These are phyloP conservation scores for Colletotrichum spaethianum DNA, from an alignment of 2,329 filamentous ascomycete genomes.

Conservation along the genomic window DNA sequence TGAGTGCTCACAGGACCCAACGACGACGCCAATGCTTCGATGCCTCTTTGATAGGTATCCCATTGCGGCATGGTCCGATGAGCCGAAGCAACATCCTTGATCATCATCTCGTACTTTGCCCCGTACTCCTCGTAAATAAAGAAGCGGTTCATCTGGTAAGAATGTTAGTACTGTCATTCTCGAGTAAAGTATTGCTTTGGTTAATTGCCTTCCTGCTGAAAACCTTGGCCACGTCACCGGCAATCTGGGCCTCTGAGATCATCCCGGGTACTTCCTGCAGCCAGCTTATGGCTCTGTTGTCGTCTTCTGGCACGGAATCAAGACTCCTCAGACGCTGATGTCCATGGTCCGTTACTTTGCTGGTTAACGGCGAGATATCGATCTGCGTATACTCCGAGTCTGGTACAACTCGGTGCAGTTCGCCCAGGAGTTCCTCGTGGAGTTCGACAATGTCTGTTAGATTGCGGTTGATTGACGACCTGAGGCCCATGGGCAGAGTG, in stretches of 20 bases:
- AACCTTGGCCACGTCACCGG: slow-evolving; percentile 72
- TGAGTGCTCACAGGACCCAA: slow-evolving; percentile 78
- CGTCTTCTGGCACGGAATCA: slow-evolving; percentile 60
- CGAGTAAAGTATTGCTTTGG: slow-evolving; percentile 1
- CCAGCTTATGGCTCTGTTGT: slow-evolving; percentile 54
- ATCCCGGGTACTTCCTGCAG: slow-evolving; percentile 65
- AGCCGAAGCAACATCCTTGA: slow-evolving; percentile 80
- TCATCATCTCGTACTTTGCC: slow-evolving; percentile 89
- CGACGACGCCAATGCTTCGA: slow-evolving; percentile 85
- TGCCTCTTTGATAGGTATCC: slow-evolving; percentile 85
- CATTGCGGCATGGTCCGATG: slow-evolving; percentile 80
- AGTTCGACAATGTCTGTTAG: slow-evolving; percentile 84
- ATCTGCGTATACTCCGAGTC: slow-evolving; percentile 73
- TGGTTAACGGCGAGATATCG: slow-evolving; percentile 47
- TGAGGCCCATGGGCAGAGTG: slow-evolving; percentile 72
- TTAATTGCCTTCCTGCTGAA: slow-evolving; percentile 70
- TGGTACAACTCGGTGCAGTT: slow-evolving; percentile 80
- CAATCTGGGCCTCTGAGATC: slow-evolving; percentile 71
- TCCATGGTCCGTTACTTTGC: slow-evolving; percentile 43
- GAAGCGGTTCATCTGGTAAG: slow-evolving; percentile 80
- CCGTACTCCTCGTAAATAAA: slow-evolving; percentile 93
- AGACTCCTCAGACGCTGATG: slow-evolving; percentile 65
- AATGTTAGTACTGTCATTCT: slow-evolving; percentile 7
- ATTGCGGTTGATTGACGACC: slow-evolving; percentile 83
- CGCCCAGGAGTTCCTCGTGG: slow-evolving; percentile 84